Percentiles rank a stretch among this genome's conserved stretches.
Conservation (phyloP, 75 land plant genomes). For the Picea glauca region DNA sequence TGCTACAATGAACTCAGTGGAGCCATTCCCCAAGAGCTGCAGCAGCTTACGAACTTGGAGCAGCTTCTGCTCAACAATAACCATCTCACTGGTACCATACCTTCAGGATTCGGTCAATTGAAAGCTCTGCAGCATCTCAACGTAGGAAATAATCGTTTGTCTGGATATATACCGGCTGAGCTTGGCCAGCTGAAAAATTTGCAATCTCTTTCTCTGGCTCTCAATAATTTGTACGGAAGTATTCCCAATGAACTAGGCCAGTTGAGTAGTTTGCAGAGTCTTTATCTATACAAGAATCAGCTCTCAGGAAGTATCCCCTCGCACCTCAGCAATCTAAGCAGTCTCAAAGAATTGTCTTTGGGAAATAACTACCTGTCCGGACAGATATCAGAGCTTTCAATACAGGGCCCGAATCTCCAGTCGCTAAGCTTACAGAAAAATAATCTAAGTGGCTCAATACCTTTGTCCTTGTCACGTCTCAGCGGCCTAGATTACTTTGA, state of each 20-base stretch:
- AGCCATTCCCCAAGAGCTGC: not conserved
- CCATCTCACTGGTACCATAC: constrained; percentile 9
- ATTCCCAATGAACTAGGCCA: constrained; percentile 20
- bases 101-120: constrained; percentile 1
- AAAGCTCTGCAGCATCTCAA: constrained; percentile 2
- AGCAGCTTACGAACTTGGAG: constrained; percentile 10
- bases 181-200: constrained; percentile 16
- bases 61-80: constrained; percentile 6
- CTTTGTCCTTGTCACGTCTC: constrained; percentile 37
- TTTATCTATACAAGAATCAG: constrained; percentile 45
- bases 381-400: constrained; percentile 46
- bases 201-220: constrained; percentile 7
- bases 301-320: constrained; percentile 65
- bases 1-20: constrained; percentile 14
- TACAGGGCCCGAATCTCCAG: constrained; percentile 25
- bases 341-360: constrained; percentile 35
- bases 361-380: constrained; percentile 64
- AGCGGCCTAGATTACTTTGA: constrained; percentile 22
- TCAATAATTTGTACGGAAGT: constrained; percentile 19
- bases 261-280: constrained; percentile 27
- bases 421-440: constrained; percentile 47
- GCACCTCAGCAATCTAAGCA: constrained; percentile 35
- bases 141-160: constrained; percentile 13
- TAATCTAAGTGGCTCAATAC: constrained; percentile 47
- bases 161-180: constrained; percentile 21